Conservation (phyloP, 495 filamentous ascomycete genomes). For the Lentithecium fluviatile region DNA sequence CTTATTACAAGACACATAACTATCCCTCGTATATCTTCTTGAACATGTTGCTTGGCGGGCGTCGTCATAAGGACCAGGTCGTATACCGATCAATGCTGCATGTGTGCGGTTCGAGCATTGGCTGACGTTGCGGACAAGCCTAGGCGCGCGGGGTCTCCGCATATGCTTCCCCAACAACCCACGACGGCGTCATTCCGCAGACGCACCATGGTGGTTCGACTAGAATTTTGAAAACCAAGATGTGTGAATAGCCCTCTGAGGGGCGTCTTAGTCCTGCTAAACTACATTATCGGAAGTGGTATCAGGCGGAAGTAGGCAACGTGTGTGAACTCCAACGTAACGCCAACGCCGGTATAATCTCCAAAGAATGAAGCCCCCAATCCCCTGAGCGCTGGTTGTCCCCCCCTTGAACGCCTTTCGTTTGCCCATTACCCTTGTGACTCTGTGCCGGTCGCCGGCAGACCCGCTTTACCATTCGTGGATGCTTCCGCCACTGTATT, state of each 20-base stretch:
- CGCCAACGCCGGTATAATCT: too few relatives aligned
- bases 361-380: too few relatives aligned
- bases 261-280: not conserved
- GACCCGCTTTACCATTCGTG: conserved; percentile 5
- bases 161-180: too few relatives aligned
- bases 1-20: not conserved
- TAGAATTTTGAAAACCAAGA: too few relatives aligned
- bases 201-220: not conserved
- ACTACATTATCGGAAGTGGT: not conserved
- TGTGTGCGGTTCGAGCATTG: not conserved
- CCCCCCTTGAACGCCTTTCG: too few relatives aligned
- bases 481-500: conserved; percentile 12
- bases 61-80: not conserved
- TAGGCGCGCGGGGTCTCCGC: not conserved
- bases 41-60: not conserved
- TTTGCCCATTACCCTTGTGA: too few relatives aligned
- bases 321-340: too few relatives aligned
- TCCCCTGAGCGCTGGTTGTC: too few relatives aligned
- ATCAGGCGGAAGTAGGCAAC: not conserved
- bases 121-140: not conserved
- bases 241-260: not conserved
- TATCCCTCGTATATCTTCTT: not conserved
- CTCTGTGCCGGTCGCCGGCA: not conserved
- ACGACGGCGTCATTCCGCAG: not conserved
- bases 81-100: too few relatives aligned